These are phyloP conservation scores for Dryas alaskensis DNA, from an alignment of 306 rosid species.

Conservation along the genomic window DNA sequence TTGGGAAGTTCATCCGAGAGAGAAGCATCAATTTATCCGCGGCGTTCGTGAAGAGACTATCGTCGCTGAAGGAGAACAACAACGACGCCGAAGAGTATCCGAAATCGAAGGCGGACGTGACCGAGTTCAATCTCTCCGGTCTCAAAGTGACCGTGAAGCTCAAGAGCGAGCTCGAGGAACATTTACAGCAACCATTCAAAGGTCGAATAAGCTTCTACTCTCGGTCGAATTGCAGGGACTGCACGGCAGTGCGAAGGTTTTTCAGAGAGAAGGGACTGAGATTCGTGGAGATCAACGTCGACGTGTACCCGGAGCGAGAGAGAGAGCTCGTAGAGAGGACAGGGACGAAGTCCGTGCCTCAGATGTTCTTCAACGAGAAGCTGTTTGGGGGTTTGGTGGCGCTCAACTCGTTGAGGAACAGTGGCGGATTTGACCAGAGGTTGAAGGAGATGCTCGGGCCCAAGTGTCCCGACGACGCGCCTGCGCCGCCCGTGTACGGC, in stretches of 20 bases:
- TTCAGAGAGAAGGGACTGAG: conserved; percentile 52
- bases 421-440: conserved; percentile 69
- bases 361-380: conserved; percentile 92
- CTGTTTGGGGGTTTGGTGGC: conserved; percentile 78
- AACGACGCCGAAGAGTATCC: conserved; percentile 12
- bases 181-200: conserved; percentile 24
- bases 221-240: conserved; percentile 74
- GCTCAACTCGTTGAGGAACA: conserved; percentile 76
- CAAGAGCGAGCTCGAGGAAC: conserved; percentile 30
- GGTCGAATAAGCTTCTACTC: conserved; percentile 90
- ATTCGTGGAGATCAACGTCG: conserved; percentile 86
- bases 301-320: conserved; percentile 66
- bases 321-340: conserved; percentile 63
- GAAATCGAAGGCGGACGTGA: conserved; percentile 29
- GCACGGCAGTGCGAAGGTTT: conserved; percentile 77
- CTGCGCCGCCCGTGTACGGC: conserved; percentile 68
- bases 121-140: conserved; percentile 68
- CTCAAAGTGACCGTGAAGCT: conserved; percentile 54
- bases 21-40: conserved; percentile 54
- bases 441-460: conserved; percentile 50
- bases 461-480: conserved; percentile 57
- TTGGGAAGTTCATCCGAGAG: conserved; percentile 65
- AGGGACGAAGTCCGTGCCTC: conserved; percentile 65
- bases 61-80: conserved; percentile 43
- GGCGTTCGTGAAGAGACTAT: conserved; percentile 52